Evolutionary conservation across 164 flowering plant genomes (phyloP).

Genomic region (Euptelea pleiosperma): DNA sequence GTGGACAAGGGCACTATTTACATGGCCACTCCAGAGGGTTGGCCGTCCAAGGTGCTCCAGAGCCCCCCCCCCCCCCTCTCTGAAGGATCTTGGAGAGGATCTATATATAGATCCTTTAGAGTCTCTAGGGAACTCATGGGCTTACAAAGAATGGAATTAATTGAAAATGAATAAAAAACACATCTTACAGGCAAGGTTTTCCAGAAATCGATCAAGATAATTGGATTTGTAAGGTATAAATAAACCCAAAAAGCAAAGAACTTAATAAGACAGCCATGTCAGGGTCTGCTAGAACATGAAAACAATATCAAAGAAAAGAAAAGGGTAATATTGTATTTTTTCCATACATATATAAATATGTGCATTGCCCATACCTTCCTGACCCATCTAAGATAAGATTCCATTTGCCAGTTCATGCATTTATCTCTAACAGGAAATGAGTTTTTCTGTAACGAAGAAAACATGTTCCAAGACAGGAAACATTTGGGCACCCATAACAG

Average conservation of each 20-base stretch:
- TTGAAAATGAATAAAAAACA: background rate
- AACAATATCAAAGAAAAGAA: slow-evolving; percentile 16
- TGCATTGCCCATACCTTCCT: slow-evolving; percentile 44
- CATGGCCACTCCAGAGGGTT: no score
- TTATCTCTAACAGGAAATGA: slow-evolving; percentile 18
- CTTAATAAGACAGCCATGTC: slow-evolving; percentile 13
- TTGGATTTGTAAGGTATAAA: slow-evolving; percentile 2
- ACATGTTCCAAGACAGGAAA: slow-evolving; percentile 38
- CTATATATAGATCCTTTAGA: no score
- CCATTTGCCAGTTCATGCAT: slow-evolving; percentile 13
- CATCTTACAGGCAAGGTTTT: background rate
- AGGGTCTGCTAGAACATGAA: slow-evolving; percentile 21
- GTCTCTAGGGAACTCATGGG: no score
- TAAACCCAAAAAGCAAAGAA: slow-evolving; percentile 3
- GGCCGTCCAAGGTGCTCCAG: no score
- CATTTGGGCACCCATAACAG: slow-evolving; percentile 23
- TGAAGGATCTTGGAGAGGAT: no score
- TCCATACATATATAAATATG: slow-evolving; percentile 26
- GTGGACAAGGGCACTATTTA: no score
- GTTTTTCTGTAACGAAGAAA: slow-evolving; percentile 20
- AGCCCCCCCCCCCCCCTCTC: no score
- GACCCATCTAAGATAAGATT: slow-evolving; percentile 47
- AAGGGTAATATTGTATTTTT: slow-evolving; percentile 16
- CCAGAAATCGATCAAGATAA: slow-evolving; percentile 3
- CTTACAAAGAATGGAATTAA: background rate